These are phyloP conservation scores for Turnera subulata DNA, from an alignment of 345 rosid species.

Conservation along the genomic window DNA sequence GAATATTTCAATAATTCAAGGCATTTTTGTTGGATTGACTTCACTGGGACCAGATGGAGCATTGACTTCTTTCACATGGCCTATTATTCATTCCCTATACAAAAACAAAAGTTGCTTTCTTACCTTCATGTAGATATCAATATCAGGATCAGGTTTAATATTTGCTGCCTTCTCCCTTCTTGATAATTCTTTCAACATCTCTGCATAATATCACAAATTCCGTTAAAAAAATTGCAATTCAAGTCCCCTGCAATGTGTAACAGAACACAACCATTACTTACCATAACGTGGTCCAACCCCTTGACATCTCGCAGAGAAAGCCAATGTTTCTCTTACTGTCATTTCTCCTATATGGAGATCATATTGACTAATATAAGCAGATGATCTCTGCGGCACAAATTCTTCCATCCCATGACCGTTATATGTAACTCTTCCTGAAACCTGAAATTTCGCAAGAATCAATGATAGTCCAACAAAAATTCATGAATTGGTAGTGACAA, in stretches of 20 bases:
- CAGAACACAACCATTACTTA: slow-evolving; percentile 11
- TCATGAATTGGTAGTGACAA: neutral
- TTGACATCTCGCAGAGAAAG: slow-evolving; percentile 71
- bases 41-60: neutral
- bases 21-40: neutral
- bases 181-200: slow-evolving; percentile 59
- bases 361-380: slow-evolving; percentile 61
- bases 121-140: slow-evolving; percentile 78
- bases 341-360: slow-evolving; percentile 52
- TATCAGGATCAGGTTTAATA: slow-evolving; percentile 74
- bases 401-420: slow-evolving; percentile 47
- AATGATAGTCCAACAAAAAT: neutral
- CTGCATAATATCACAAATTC: slow-evolving; percentile 28
- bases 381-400: slow-evolving; percentile 60
- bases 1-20: neutral
- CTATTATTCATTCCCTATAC: neutral
- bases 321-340: slow-evolving; percentile 75
- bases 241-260: too few relatives aligned
- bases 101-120: neutral
- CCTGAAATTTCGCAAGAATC: slow-evolving; percentile 23
- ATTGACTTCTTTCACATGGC: neutral
- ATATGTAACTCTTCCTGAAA: slow-evolving; percentile 50
- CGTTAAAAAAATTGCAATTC: neutral
- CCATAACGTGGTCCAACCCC: slow-evolving; percentile 58
- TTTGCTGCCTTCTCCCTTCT: slow-evolving; percentile 72